phyloP scores from a whole-genome alignment of 208 protist species.

The Leishmania guyanensis region DNA sequence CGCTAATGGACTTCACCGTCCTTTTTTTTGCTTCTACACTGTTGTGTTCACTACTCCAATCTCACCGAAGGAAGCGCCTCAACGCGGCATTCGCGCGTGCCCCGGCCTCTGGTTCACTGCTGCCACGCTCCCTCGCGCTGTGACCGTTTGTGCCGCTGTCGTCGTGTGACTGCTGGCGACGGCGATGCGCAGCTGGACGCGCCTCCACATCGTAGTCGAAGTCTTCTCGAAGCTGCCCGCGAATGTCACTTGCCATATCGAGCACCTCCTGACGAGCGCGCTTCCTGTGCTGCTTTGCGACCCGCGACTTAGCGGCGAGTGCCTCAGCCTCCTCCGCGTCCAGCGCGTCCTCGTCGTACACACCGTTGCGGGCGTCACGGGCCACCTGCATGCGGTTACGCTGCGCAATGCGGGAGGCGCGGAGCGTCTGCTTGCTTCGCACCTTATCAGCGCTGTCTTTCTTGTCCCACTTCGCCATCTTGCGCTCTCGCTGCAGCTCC shows the following conservation, averaged over 20 bases:
- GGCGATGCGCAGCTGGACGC: slow-evolving; percentile 2
- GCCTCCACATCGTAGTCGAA: slow-evolving; percentile 17
- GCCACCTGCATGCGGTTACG: slow-evolving; percentile 47
- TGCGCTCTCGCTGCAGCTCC: slow-evolving; percentile 72
- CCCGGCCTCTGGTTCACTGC: neutral
- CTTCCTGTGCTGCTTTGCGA: slow-evolving; percentile 34
- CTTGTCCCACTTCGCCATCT: slow-evolving; percentile 91
- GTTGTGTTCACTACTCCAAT: too few species aligned
- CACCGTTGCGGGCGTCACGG: slow-evolving; percentile 46
- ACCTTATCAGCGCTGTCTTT: slow-evolving; percentile 90
- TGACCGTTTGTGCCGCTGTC: neutral
- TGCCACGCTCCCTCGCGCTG: neutral
- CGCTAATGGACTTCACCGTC: neutral
- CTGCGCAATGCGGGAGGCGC: slow-evolving; percentile 69
- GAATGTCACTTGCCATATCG: slow-evolving; percentile 56
- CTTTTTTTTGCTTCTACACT: neutral
- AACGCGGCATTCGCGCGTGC: slow-evolving; percentile 45
- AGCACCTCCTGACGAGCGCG: slow-evolving; percentile 38
- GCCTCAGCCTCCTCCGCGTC: slow-evolving; percentile 45
- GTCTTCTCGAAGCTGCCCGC: slow-evolving; percentile 30
- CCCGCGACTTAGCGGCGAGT: slow-evolving; percentile 23
- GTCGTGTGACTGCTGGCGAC: neutral
- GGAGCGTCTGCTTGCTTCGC: slow-evolving; percentile 86
- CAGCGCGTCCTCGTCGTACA: slow-evolving; percentile 57
- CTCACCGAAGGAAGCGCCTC: slow-evolving; percentile 38